Evolutionary conservation across 2,329 filamentous ascomycete species (phyloP).

Genomic region (Tolypocladium endophyticum): DNA sequence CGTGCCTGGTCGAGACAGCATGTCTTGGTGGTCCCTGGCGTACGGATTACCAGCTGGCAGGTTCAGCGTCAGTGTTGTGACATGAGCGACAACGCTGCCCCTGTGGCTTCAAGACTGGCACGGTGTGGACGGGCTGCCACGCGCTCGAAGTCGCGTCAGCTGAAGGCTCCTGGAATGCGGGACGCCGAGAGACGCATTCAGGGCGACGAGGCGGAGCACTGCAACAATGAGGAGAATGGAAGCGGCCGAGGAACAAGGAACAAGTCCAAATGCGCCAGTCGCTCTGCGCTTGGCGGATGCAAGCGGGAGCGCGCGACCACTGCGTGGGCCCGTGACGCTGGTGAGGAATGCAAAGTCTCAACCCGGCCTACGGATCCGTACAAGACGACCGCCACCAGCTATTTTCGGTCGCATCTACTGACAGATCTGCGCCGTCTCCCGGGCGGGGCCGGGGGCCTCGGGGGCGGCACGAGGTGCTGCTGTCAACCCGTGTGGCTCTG

Average conservation of each 20-base stretch:
- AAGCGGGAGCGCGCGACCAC: neutral
- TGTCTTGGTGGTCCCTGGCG: neutral
- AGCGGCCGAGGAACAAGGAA: too few species aligned
- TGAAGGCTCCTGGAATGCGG: neutral
- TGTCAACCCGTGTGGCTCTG: neutral
- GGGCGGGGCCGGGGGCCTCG: neutral
- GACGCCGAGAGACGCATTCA: too few species aligned
- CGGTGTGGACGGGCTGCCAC: neutral
- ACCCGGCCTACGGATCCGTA: neutral
- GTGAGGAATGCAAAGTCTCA: neutral
- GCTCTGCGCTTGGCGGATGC: neutral
- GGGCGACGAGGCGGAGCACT: too few species aligned
- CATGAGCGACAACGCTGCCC: neutral
- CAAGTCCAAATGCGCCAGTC: neutral
- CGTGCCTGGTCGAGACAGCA: neutral
- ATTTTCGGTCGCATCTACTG: neutral
- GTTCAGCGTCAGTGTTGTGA: neutral
- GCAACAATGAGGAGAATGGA: neutral
- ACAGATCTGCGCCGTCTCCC: neutral
- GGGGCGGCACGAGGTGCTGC: neutral
- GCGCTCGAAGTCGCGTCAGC: neutral
- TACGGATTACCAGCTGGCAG: neutral
- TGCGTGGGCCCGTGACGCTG: neutral
- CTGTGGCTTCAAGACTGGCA: neutral
- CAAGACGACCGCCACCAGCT: neutral